A percentile compares a stretch with the other conserved stretches of the same genome.
Conservation (phyloP, 441 rosid species). For the Gossypium trilobum region DNA sequence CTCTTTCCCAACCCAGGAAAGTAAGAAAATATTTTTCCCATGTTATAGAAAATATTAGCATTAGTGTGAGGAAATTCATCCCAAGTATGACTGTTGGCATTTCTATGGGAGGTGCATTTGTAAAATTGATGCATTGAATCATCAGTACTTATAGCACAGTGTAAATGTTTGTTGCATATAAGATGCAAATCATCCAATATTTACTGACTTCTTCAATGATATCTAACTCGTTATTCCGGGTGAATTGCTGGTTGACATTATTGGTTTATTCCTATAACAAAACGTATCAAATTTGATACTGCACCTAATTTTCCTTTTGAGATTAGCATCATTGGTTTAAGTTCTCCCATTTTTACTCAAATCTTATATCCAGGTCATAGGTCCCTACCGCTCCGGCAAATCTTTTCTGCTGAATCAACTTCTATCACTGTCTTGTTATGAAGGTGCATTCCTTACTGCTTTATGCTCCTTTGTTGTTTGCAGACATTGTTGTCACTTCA, state of each 20-base stretch:
- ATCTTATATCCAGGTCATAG: constrained; percentile 63
- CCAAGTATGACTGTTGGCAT: background rate
- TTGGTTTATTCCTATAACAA: background rate
- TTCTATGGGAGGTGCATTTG: background rate
- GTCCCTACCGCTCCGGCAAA: constrained; percentile 97
- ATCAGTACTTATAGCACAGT: background rate
- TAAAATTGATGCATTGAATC: background rate
- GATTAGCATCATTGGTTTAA: background rate
- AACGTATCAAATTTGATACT: background rate
- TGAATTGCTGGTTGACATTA: background rate
- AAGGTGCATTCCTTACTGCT: constrained; percentile 47
- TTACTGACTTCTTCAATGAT: background rate
- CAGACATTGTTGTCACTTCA: background rate
- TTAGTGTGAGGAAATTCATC: background rate
- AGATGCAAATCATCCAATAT: background rate
- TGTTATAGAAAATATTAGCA: background rate
- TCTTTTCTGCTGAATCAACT: constrained; percentile 96
- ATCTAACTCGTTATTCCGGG: background rate
- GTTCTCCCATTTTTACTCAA: constrained; percentile 10
- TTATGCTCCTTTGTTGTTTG: background rate
- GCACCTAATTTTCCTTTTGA: background rate
- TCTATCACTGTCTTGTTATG: constrained; percentile 91
- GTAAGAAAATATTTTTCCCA: background rate
- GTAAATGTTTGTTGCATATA: background rate
- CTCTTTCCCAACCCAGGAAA: background rate